Evolutionary conservation across 2,329 filamentous ascomycete genomes (phyloP).

Genomic region (Eutypella sp.): DNA sequence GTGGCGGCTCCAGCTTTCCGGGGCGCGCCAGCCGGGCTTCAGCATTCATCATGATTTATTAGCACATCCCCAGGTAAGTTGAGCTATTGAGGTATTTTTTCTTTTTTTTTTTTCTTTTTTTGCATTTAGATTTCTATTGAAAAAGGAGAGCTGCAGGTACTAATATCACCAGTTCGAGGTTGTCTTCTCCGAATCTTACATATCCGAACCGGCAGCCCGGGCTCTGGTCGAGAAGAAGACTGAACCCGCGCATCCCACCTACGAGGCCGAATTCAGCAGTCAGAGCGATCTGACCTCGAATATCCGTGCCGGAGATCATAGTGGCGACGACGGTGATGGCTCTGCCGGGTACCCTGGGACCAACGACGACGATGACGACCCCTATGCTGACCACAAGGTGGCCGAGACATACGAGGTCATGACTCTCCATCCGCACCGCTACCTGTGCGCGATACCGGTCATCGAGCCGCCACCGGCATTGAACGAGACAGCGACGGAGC

Average conservation of each 20-base stretch:
- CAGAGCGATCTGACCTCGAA: conserved; percentile 23
- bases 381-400: conserved; percentile 28
- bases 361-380: conserved; percentile 24
- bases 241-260: conserved; percentile 32
- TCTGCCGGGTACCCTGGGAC: conserved; percentile 9
- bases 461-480: conserved; percentile 53
- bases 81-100: not conserved
- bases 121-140: conserved; percentile 1
- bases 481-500: conserved; percentile 61
- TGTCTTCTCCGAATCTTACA: conserved; percentile 65
- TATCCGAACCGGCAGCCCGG: conserved; percentile 66
- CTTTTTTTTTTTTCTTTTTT: not conserved
- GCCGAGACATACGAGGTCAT: conserved; percentile 66
- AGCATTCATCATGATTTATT: conserved; percentile 85
- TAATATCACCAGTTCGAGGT: conserved; percentile 67
- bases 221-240: conserved; percentile 51
- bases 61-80: conserved; percentile 74
- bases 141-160: not conserved
- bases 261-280: conserved; percentile 26
- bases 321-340: too few species aligned
- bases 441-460: conserved; percentile 79
- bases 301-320: too few species aligned
- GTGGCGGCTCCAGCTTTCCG: conserved; percentile 36
- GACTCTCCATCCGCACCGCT: conserved; percentile 62
- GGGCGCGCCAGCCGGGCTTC: conserved; percentile 56